Evolutionary conservation across 176 grass and related monocot species (phyloP).

Genomic region (Oryza meyeriana): DNA sequence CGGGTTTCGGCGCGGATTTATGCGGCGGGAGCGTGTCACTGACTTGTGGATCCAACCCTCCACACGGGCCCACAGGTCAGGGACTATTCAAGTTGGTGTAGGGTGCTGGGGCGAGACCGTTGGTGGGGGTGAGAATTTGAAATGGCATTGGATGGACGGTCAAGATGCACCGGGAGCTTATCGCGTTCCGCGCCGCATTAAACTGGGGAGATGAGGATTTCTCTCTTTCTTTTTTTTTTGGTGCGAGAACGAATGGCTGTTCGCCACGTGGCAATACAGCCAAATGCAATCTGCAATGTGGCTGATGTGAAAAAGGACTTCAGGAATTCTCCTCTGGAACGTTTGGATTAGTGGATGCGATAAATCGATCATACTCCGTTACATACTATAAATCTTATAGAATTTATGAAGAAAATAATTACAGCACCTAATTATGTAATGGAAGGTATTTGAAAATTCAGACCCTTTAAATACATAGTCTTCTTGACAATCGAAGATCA

Average conservation of each 20-base stretch:
- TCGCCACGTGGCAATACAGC: background rate
- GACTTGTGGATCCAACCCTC: rapidly evolving
- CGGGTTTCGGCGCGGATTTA: constrained; percentile 25
- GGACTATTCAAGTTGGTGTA: background rate
- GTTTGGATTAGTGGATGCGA: too few species aligned
- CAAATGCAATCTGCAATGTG: background rate
- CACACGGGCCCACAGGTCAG: background rate
- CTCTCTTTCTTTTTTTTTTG: background rate
- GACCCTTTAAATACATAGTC: too few species aligned
- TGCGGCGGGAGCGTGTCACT: background rate
- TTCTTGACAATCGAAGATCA: too few species aligned
- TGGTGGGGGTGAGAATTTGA: constrained; percentile 35
- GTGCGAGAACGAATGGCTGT: too few species aligned
- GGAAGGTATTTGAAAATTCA: too few species aligned
- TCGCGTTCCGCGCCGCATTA: background rate
- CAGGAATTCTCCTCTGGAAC: too few species aligned
- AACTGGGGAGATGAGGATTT: background rate
- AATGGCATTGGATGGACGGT: constrained; percentile 23
- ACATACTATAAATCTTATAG: too few species aligned
- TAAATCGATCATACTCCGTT: too few species aligned
- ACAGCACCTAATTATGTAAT: too few species aligned
- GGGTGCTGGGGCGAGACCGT: constrained; percentile 25
- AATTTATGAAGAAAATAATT: too few species aligned
- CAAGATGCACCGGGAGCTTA: constrained; percentile 3
- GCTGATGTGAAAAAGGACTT: too few species aligned